Base-by-base conservation (phyloP, 2,329 filamentous ascomycete species). In the Diaporthe aspalathi region DNA sequence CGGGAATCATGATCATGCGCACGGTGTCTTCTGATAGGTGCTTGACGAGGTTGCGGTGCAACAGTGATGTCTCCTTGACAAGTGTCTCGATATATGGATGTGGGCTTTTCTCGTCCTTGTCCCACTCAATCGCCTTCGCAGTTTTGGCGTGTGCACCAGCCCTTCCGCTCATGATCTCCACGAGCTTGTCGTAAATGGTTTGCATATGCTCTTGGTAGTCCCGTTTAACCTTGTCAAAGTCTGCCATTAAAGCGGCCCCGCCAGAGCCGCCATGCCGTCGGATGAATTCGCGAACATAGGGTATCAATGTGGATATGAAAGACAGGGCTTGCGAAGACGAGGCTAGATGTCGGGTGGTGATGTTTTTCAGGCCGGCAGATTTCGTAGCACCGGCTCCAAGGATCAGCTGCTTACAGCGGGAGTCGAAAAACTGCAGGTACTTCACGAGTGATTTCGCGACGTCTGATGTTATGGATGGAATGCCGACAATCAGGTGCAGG, bases 351-450 rank as follows among this genome's bases (percentile, higher is more conserved):
- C 96, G 96, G 0, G 96, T 97, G 0, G 94, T 97, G 79, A 99
- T 99, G 78, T 98, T 98, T 80, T 94, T 97, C 24, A 99, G 85
- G 0, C 95, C 95, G 1, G 95, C 96, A 29, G 93, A 94, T 45
- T 90, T 88, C 6, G 94, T 98, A 5, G 96, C 96, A 5, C 96
- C 96, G 1, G 96, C 96, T 1, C 96, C 96, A 8, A 99, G 90
- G 74, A 99, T 98, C 71, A 99, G 88, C 79, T 99, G 96, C n/a
- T 93, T 97, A 71, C 95, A 95, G 24, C 96, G 92, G 2, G 94
- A 98, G 81, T 99, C 98, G 86, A 98, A 99, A 5, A 97, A 87
- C 75, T 96, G 93, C 17, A 98, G 87, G 78, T 97, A 97, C 27
- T 96, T 92, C 52, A 98, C 85, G 14, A 99, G 88, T 0, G 91